A percentile compares a stretch with the other conserved stretches of the same genome.
These are phyloP conservation scores for Platanthera zijinensis DNA, from an alignment of 106 monocot species.

Conservation along the genomic window DNA sequence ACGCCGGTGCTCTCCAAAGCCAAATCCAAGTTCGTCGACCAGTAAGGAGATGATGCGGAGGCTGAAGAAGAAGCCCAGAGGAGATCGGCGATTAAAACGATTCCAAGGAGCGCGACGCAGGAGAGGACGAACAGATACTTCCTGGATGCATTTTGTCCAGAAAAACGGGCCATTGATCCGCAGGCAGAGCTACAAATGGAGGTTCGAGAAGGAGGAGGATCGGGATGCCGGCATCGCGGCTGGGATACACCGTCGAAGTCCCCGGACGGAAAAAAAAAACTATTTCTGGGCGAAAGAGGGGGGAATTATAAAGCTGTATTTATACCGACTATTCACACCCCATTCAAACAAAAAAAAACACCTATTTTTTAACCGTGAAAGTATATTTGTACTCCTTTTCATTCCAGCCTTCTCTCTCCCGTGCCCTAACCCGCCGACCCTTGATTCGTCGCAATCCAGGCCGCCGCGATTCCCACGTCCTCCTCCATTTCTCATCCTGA, in stretches of 20 bases:
- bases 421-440: too few species aligned
- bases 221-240: neutral
- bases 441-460: too few species aligned
- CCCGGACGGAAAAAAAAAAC: too few species aligned
- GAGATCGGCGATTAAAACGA: conserved; percentile 56
- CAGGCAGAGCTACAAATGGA: neutral
- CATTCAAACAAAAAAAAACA: too few species aligned
- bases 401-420: too few species aligned
- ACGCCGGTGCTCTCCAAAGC: conserved; percentile 6
- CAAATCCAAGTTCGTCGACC: conserved; percentile 29
- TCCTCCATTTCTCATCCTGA: too few species aligned
- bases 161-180: conserved; percentile 30
- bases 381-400: too few species aligned
- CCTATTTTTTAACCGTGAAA: too few species aligned
- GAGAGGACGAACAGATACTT: conserved; percentile 37
- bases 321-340: too few species aligned
- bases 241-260: neutral
- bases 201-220: neutral
- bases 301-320: too few species aligned
- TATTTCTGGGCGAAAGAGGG: too few species aligned
- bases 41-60: conserved; percentile 26
- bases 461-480: too few species aligned
- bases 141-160: conserved; percentile 30
- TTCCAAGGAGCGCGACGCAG: conserved; percentile 43
- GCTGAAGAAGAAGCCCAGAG: conserved; percentile 59